Conservation (phyloP, 768 basidiomycete species). For the Russula virescens region DNA sequence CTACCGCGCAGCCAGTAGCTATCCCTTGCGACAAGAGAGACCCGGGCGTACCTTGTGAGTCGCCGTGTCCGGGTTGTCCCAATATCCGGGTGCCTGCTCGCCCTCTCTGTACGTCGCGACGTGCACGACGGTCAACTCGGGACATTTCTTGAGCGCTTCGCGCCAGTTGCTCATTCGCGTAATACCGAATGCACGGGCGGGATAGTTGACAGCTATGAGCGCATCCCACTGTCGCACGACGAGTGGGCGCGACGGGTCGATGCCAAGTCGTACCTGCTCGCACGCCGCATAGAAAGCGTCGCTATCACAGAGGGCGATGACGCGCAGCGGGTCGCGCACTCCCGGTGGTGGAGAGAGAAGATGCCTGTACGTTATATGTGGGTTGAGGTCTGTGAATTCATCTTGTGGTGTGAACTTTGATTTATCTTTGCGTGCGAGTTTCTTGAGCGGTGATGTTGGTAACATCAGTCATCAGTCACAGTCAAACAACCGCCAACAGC, state of each 20-base stretch:
- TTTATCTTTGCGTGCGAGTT: conserved; percentile 12
- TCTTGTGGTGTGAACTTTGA: conserved; percentile 11
- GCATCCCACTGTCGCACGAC: conserved; percentile 87
- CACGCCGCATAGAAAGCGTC: conserved; percentile 82
- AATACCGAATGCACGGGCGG: conserved; percentile 88
- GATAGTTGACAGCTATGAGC: conserved; percentile 93
- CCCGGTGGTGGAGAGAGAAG: conserved; percentile 62
- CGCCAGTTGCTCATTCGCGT: conserved; percentile 81
- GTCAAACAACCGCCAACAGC: too few relatives aligned
- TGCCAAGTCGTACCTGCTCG: conserved; percentile 74
- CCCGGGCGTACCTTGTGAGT: conserved; percentile 78
- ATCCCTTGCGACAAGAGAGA: neutral
- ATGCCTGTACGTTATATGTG: conserved; percentile 74
- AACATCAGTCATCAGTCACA: conserved; percentile 9
- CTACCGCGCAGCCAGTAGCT: neutral
- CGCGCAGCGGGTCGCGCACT: conserved; percentile 70
- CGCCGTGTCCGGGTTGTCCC: conserved; percentile 79
- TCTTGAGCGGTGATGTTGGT: conserved; percentile 16
- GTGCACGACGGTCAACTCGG: conserved; percentile 78
- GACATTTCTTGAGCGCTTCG: conserved; percentile 83
- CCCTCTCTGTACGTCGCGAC: conserved; percentile 94
- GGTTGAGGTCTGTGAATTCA: conserved; percentile 57
- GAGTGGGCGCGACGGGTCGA: conserved; percentile 57
- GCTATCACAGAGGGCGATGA: conserved; percentile 88
- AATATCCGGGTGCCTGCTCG: conserved; percentile 81